phyloP scores from a whole-genome alignment of 202 grass and related monocot genomes.

The Bolboschoenoplectus hybrid region DNA sequence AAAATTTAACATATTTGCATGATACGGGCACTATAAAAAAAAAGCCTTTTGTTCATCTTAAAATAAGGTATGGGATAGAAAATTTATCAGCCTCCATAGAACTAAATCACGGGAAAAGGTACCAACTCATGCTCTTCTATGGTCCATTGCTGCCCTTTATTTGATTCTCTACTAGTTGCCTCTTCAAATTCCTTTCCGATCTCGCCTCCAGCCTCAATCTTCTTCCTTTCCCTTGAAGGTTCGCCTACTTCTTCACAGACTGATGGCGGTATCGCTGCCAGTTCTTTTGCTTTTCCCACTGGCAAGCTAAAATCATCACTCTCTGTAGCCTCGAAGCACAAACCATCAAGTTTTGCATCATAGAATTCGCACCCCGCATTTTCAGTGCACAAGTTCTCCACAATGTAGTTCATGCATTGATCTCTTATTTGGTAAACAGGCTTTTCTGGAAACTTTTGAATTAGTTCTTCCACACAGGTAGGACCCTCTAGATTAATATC shows the following conservation, averaged over 20 bases:
- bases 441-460: slow-evolving; percentile 36
- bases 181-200: neutral
- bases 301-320: slow-evolving; percentile 32
- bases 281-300: neutral
- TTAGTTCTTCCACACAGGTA: slow-evolving; percentile 32
- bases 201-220: neutral
- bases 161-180: neutral
- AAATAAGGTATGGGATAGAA: neutral
- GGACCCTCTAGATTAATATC: slow-evolving; percentile 18
- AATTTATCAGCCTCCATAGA: neutral
- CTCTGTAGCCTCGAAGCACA: neutral
- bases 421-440: slow-evolving; percentile 40
- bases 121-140: slow-evolving; percentile 53
- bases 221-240: neutral
- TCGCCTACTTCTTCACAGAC: slow-evolving; percentile 3
- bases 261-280: neutral
- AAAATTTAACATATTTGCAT: slow-evolving; percentile 4
- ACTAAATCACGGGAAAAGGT: slow-evolving; percentile 6
- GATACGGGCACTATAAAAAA: neutral
- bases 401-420: slow-evolving; percentile 33
- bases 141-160: slow-evolving; percentile 47
- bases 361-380: neutral
- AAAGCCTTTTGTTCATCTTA: neutral
- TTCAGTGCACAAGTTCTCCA: slow-evolving; percentile 31
- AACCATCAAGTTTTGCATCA: neutral